Evolutionary conservation across 2,329 filamentous ascomycete genomes (phyloP).

Genomic region (Neopestalotiopsis sp.): DNA sequence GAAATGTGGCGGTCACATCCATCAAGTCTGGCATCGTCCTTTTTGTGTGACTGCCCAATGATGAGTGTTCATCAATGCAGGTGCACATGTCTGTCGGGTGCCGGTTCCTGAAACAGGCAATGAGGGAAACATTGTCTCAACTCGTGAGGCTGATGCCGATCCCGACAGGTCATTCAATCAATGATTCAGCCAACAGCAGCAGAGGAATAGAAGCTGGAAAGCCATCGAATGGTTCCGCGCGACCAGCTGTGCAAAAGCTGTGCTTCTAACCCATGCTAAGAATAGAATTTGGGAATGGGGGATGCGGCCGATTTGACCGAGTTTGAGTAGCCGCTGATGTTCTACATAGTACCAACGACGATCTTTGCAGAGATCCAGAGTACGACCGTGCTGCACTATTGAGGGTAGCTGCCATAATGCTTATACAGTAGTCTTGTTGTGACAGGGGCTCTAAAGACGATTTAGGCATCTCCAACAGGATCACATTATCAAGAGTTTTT

Average conservation of each 20-base stretch:
- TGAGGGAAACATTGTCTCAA: constrained; percentile 9
- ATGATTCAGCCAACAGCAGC: not conserved
- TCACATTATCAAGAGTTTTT: no score
- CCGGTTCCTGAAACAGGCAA: not conserved
- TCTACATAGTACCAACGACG: not conserved
- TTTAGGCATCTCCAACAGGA: no score
- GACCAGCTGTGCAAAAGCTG: not conserved
- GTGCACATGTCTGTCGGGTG: not conserved
- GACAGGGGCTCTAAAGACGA: no score
- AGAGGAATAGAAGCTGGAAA: not conserved
- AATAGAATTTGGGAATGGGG: constrained; percentile 6
- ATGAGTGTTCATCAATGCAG: not conserved
- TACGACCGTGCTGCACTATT: not conserved
- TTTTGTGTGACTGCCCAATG: not conserved
- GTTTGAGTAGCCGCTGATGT: not conserved
- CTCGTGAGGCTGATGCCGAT: not conserved
- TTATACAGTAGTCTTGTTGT: no score
- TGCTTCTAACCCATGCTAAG: not conserved
- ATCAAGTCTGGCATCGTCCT: not conserved
- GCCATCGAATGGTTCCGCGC: no score
- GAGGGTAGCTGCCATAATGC: not conserved
- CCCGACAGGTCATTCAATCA: not conserved
- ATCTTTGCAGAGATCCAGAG: not conserved
- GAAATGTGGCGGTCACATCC: not conserved
- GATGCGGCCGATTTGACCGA: not conserved